Evolutionary conservation across 2,329 filamentous ascomycete species (phyloP).

Genomic region (Pezizomycotina sp.): DNA sequence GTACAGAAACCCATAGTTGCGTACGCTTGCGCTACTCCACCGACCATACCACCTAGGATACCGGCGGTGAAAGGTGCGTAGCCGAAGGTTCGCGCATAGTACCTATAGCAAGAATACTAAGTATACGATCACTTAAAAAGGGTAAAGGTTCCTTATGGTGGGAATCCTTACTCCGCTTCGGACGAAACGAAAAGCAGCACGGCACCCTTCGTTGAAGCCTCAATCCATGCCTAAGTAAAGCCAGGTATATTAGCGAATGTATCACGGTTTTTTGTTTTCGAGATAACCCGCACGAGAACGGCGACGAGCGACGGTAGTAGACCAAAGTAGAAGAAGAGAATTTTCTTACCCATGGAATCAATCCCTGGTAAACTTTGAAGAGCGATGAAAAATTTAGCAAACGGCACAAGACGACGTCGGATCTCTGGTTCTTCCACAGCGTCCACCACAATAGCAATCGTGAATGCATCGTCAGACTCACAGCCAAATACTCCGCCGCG

Average conservation of each 20-base stretch:
- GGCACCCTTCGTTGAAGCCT: slow-evolving; percentile 97
- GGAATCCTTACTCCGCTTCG: slow-evolving; percentile 53
- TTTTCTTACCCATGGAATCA: slow-evolving; percentile 63
- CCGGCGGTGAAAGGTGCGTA: slow-evolving; percentile 75
- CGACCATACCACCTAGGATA: slow-evolving; percentile 78
- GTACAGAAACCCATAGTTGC: slow-evolving; percentile 99
- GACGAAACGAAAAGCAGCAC: slow-evolving; percentile 98
- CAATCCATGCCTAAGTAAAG: slow-evolving; percentile 66
- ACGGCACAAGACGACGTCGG: background rate
- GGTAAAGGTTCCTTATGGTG: background rate
- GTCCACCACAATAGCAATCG: slow-evolving; percentile 4
- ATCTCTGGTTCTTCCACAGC: slow-evolving; percentile 3
- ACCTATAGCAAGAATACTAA: slow-evolving; percentile 30
- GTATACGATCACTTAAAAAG: too few relatives aligned
- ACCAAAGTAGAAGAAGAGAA: background rate
- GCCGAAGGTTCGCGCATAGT: slow-evolving; percentile 68
- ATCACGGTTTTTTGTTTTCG: too few relatives aligned
- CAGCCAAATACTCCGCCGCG: slow-evolving; percentile 84
- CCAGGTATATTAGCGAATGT: background rate
- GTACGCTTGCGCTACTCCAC: slow-evolving; percentile 93
- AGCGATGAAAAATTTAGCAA: background rate
- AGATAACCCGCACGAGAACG: too few relatives aligned
- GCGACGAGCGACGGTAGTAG: background rate
- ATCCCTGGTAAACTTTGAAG: slow-evolving; percentile 81
- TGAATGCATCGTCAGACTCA: slow-evolving; percentile 37